phyloP scores from a whole-genome alignment of 371 early-diverging fungal genomes.

The Phascolomyces articulosus region DNA sequence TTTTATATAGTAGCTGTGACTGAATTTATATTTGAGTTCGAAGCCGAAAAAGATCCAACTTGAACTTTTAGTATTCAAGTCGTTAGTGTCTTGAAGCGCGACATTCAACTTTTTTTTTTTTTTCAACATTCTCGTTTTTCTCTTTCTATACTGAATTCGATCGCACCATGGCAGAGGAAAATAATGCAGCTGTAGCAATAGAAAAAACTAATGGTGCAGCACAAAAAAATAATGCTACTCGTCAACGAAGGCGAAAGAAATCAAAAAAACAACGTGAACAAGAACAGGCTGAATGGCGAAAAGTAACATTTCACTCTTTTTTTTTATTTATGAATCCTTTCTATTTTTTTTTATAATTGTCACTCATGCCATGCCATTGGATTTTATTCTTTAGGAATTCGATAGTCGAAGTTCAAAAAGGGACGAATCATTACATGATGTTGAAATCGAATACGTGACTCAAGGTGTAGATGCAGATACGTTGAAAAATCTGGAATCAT shows the following conservation, averaged over 20 bases:
- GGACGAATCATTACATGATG: constrained; percentile 35
- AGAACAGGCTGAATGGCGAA: constrained; percentile 45
- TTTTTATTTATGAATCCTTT: no score
- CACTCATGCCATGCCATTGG: no score
- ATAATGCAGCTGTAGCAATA: background rate
- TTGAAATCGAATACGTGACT: constrained; percentile 52
- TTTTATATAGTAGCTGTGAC: no score
- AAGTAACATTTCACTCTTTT: constrained; percentile 31
- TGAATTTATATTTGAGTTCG: no score
- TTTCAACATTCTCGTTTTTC: background rate
- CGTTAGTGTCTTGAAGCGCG: no score
- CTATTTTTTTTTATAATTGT: no score
- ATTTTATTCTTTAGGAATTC: background rate
- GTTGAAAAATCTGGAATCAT: constrained; percentile 35
- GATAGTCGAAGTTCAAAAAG: constrained; percentile 8
- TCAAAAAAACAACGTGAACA: constrained; percentile 26
- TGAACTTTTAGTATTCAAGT: no score
- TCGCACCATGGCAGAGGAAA: background rate
- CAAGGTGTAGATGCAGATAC: constrained; percentile 38
- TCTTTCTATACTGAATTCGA: background rate
- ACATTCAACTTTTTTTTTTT: no score
- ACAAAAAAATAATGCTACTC: constrained; percentile 27
- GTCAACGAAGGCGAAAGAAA: constrained; percentile 22
- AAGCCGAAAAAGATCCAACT: no score
- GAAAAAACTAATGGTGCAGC: background rate